Percentiles rank a stretch among this genome's conserved stretches.
Evolutionary conservation across 1,284 basidiomycete genomes (phyloP).

Genomic region (Boletellus sp.): DNA sequence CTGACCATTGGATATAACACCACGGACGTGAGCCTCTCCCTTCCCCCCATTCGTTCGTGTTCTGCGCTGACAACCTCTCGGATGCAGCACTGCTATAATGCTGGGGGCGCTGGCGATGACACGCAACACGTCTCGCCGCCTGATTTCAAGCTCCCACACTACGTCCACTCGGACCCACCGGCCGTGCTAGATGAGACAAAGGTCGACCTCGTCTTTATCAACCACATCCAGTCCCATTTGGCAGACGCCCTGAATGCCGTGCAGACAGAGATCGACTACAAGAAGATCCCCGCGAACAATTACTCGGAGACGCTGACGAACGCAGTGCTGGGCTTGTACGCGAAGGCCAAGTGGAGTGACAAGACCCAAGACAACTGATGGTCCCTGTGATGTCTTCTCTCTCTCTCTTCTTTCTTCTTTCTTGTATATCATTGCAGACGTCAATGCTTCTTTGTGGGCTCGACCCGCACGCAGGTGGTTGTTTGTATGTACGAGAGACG

Average conservation of each 20-base stretch:
- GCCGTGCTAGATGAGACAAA: slow-evolving; percentile 46
- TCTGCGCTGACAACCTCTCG: no score
- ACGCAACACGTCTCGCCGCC: slow-evolving; percentile 55
- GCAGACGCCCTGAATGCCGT: slow-evolving; percentile 53
- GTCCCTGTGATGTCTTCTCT: no score
- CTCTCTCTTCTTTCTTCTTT: no score
- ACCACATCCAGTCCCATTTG: slow-evolving; percentile 58
- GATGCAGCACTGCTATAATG: slow-evolving; percentile 58
- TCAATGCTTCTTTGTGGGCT: no score
- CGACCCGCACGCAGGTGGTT: no score
- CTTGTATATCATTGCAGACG: no score
- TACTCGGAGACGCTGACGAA: slow-evolving; percentile 53
- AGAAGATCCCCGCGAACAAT: slow-evolving; percentile 43
- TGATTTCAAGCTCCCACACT: slow-evolving; percentile 52
- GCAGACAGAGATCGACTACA: slow-evolving; percentile 49
- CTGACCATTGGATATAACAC: slow-evolving; percentile 63
- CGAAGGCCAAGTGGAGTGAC: slow-evolving; percentile 54
- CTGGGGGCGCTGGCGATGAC: slow-evolving; percentile 73
- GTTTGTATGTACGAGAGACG: no score
- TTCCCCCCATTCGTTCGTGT: no score
- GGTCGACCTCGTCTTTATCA: slow-evolving; percentile 68
- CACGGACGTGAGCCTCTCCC: slow-evolving; percentile 47
- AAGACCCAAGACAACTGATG: no score
- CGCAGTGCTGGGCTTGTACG: slow-evolving; percentile 57
- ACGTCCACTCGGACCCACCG: slow-evolving; percentile 54